Evolutionary conservation across 345 rosid species (phyloP).

Genomic region (Aquilaria yunnanensis): DNA sequence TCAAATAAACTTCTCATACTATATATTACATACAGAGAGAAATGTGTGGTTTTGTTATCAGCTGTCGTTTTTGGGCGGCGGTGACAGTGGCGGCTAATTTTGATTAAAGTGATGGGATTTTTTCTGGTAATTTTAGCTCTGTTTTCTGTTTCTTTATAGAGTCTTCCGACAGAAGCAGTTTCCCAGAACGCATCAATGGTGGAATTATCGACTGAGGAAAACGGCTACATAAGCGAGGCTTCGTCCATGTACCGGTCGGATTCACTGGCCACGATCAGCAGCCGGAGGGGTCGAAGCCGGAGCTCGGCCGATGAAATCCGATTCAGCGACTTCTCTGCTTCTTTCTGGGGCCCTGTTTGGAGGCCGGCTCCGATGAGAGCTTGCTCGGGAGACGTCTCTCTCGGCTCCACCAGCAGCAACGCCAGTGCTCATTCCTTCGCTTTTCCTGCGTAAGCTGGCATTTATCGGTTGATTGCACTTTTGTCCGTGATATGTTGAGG

Average conservation of each 20-base stretch:
- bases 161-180: too few species aligned
- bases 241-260: too few species aligned
- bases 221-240: background rate
- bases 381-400: conserved; percentile 18
- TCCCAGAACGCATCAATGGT: too few species aligned
- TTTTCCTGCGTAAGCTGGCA: conserved; percentile 33
- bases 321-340: background rate
- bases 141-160: too few species aligned
- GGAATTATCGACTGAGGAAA: background rate
- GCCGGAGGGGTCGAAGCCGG: conserved; percentile 7
- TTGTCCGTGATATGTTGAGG: background rate
- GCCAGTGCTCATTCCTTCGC: conserved; percentile 29
- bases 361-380: background rate
- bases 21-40: too few species aligned
- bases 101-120: too few species aligned
- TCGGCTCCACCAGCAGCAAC: conserved; percentile 23
- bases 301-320: conserved; percentile 4
- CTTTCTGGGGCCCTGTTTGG: background rate
- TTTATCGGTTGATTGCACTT: background rate
- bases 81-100: too few species aligned
- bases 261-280: background rate
- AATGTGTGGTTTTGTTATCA: too few species aligned
- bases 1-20: too few species aligned
- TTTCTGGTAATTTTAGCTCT: too few species aligned
- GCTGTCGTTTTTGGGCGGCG: too few species aligned